Evolutionary conservation across 306 rosid species (phyloP).

Genomic region (Gastrolobium villosum): DNA sequence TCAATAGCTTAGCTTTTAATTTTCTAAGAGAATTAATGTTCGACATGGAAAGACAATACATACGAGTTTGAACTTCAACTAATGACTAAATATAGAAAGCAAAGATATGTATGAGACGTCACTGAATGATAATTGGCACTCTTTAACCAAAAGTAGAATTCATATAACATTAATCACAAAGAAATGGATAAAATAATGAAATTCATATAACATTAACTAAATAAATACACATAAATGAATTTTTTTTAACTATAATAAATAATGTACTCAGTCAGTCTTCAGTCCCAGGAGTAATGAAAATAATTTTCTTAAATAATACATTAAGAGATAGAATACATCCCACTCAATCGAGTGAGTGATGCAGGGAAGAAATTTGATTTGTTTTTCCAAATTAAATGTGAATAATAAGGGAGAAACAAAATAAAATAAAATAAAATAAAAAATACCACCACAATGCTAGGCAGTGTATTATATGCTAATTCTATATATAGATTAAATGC

Average conservation of each 20-base stretch:
- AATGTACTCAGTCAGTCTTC: too few relatives aligned
- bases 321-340: slow-evolving; percentile 49
- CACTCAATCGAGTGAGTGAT: slow-evolving; percentile 38
- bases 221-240: too few relatives aligned
- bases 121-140: not conserved
- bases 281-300: too few relatives aligned
- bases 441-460: slow-evolving; percentile 57
- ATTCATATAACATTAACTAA: too few relatives aligned
- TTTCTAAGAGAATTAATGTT: not conserved
- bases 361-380: slow-evolving; percentile 42
- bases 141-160: too few relatives aligned
- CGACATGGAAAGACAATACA: not conserved
- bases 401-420: slow-evolving; percentile 40
- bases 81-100: not conserved
- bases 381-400: slow-evolving; percentile 46
- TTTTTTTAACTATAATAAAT: too few relatives aligned
- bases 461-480: slow-evolving; percentile 54
- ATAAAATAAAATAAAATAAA: slow-evolving; percentile 5
- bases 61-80: slow-evolving; percentile 8
- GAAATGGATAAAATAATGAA: too few relatives aligned
- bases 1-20: too few relatives aligned
- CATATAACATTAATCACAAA: too few relatives aligned
- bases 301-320: slow-evolving; percentile 17
- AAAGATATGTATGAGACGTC: slow-evolving; percentile 22
- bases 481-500: slow-evolving; percentile 49